A percentile compares a stretch with the other conserved stretches of the same genome.
Evolutionary conservation across 345 rosid genomes (phyloP).

Genomic region (Cardamine occulta): DNA sequence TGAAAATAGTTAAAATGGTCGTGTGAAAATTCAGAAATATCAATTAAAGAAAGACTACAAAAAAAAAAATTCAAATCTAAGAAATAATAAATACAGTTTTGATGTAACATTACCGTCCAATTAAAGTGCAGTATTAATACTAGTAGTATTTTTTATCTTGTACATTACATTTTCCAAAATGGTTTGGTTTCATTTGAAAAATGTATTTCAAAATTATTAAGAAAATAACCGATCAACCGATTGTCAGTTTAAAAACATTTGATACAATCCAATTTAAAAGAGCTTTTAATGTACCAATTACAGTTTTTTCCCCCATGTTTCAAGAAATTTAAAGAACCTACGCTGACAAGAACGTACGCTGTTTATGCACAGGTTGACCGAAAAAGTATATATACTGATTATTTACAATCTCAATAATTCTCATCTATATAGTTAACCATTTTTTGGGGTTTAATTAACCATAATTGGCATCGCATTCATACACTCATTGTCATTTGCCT

Average conservation of each 20-base stretch:
- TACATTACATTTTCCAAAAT: background rate
- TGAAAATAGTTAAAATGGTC: background rate
- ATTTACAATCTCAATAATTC: conserved; percentile 17
- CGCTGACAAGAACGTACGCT: conserved; percentile 48
- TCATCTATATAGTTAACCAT: background rate
- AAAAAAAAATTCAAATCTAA: background rate
- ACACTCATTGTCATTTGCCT: conserved; percentile 20
- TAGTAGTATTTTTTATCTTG: background rate
- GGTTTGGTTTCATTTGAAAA: background rate
- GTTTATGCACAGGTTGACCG: conserved; percentile 43
- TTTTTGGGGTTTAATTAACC: background rate
- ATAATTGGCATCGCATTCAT: conserved; percentile 13
- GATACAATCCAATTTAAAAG: conserved; percentile 22
- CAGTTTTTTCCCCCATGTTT: conserved; percentile 1
- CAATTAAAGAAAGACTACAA: background rate
- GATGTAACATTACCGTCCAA: background rate
- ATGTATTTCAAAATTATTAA: background rate
- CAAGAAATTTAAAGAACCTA: conserved; percentile 34
- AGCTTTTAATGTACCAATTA: background rate
- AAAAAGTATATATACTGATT: conserved; percentile 27
- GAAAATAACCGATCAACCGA: background rate
- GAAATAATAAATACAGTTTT: background rate
- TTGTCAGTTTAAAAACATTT: conserved; percentile 9
- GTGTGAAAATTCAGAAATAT: background rate
- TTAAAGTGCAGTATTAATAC: background rate